These are phyloP conservation scores for Wickerhamomyces silvicola DNA, from an alignment of 805 yeast species.

Conservation along the genomic window DNA sequence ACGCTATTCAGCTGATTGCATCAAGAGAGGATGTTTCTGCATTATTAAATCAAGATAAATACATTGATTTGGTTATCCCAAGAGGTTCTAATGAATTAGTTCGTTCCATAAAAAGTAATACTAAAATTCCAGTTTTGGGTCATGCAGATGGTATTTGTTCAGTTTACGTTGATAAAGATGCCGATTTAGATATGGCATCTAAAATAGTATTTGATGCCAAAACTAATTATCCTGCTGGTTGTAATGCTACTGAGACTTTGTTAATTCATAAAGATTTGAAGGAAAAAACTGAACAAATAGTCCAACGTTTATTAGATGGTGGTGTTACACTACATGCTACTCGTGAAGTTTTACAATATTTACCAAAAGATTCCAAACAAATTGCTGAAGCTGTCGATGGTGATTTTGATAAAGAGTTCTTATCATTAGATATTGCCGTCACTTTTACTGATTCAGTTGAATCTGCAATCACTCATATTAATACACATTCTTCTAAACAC, in stretches of 20 bases:
- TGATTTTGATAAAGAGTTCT: slow-evolving; percentile 79
- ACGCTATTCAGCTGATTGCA: slow-evolving; percentile 80
- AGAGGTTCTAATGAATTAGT: slow-evolving; percentile 96
- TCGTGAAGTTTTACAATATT: slow-evolving; percentile 34
- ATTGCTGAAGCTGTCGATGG: slow-evolving; percentile 47
- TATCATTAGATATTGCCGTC: slow-evolving; percentile 79
- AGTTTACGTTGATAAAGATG: slow-evolving; percentile 70
- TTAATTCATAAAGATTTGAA: slow-evolving; percentile 47
- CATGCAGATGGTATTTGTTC: slow-evolving; percentile 99
- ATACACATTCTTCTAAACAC: slow-evolving; percentile 89
- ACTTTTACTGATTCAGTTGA: slow-evolving; percentile 49
- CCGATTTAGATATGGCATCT: slow-evolving; percentile 72
- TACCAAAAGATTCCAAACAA: slow-evolving; percentile 21
- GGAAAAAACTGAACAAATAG: slow-evolving; percentile 29
- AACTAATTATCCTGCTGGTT: slow-evolving; percentile 98
- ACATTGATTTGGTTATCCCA: slow-evolving; percentile 93
- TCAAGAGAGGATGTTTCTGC: slow-evolving; percentile 89
- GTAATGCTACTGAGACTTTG: slow-evolving; percentile 91
- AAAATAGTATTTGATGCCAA: slow-evolving; percentile 79
- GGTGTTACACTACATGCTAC: slow-evolving; percentile 73
- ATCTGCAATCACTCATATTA: slow-evolving; percentile 82
- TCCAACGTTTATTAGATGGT: slow-evolving; percentile 45
- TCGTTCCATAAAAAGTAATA: slow-evolving; percentile 72
- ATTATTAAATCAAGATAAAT: slow-evolving; percentile 75
- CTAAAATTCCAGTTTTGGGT: slow-evolving; percentile 95